phyloP scores from a whole-genome alignment of 2,329 filamentous ascomycete species.

The Calonectria pseudoreteaudii region DNA sequence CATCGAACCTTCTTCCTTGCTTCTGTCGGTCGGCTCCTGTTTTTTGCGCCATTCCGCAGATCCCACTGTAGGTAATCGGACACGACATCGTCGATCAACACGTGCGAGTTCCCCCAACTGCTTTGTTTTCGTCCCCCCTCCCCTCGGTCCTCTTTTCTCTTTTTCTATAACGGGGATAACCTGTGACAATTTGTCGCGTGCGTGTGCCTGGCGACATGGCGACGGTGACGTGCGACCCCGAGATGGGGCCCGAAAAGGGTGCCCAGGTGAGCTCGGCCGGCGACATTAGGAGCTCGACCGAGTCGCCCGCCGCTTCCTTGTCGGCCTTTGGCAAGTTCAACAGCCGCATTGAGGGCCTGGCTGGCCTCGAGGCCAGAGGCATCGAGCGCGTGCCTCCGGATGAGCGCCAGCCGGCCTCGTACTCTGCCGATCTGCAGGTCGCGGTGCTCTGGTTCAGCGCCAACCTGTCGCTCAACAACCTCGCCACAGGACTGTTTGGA shows the following conservation, averaged over 20 bases:
- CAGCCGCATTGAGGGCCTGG: conserved; percentile 39
- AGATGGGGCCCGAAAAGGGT: conserved; percentile 32
- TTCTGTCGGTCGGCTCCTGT: background rate
- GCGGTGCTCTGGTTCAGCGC: conserved; percentile 58
- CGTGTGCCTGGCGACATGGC: conserved; percentile 18
- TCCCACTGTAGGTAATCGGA: background rate
- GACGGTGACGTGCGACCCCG: conserved; percentile 18
- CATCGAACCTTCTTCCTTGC: background rate
- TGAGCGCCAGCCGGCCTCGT: conserved; percentile 49
- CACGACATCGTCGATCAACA: conserved; percentile 2
- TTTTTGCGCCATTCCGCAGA: conserved; percentile 8
- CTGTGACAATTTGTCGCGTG: background rate
- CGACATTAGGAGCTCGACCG: conserved; percentile 15
- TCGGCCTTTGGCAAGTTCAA: conserved; percentile 32
- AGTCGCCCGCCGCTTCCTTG: background rate
- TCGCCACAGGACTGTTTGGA: conserved; percentile 77
- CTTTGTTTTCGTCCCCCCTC: background rate
- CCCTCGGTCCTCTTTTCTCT: no score
- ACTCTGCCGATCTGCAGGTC: conserved; percentile 52
- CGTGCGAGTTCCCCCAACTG: background rate
- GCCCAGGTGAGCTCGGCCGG: conserved; percentile 20
- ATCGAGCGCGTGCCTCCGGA: conserved; percentile 53
- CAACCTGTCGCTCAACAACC: conserved; percentile 58
- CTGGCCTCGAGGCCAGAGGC: conserved; percentile 54
- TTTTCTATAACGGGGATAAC: no score